phyloP scores from a whole-genome alignment of 192 early-diverging fungal species.

The Podila verticillata region DNA sequence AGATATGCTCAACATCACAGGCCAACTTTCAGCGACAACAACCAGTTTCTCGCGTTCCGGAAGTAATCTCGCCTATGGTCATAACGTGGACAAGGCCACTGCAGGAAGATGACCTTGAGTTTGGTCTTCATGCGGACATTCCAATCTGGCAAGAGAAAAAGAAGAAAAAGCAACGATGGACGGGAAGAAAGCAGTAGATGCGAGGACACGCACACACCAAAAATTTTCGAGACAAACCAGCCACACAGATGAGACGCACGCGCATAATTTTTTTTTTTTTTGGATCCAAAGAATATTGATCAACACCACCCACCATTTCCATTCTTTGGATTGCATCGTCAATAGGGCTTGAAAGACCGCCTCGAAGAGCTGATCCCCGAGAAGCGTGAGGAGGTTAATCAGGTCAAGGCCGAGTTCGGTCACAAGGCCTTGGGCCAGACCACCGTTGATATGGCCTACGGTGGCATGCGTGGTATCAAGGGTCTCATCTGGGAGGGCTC shows the following conservation, averaged over 20 bases:
- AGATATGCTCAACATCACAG: neutral
- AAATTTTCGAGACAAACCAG: too few species aligned
- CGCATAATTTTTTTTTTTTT: too few species aligned
- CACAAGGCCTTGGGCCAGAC: conserved; percentile 87
- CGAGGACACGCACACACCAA: neutral
- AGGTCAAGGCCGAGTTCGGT: conserved; percentile 89
- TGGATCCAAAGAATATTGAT: too few species aligned
- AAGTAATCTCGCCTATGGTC: neutral
- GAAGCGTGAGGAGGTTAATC: conserved; percentile 94
- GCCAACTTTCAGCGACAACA: neutral
- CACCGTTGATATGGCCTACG: conserved; percentile 97
- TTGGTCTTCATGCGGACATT: neutral
- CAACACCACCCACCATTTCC: neutral
- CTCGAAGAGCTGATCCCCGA: conserved; percentile 91
- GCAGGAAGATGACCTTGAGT: neutral
- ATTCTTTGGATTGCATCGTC: neutral
- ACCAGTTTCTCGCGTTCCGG: neutral
- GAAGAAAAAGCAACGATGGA: neutral
- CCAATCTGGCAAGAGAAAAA: neutral
- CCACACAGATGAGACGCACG: too few species aligned
- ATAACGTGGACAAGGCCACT: neutral
- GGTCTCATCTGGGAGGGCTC: conserved; percentile 97
- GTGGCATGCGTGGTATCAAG: conserved; percentile 99
- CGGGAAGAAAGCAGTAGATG: neutral
- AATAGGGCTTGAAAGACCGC: conserved; percentile 89